Base-by-base conservation (phyloP, 768 basidiomycete species). In the Russula abietina region DNA sequence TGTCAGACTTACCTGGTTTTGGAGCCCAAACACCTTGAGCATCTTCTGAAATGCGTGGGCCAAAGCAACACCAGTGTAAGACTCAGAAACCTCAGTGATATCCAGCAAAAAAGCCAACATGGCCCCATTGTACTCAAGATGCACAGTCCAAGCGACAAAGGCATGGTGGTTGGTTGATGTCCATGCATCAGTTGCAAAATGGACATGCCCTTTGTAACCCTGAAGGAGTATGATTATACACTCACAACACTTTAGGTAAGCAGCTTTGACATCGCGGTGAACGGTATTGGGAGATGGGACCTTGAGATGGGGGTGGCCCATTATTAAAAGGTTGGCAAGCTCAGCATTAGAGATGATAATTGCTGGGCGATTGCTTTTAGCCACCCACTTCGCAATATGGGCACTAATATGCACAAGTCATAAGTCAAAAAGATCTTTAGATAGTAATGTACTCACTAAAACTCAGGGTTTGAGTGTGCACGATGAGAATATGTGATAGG, bases 181-280 rank as follows among this genome's bases (percentile, higher is more conserved):
- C 77, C 76, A 79, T 0, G 69, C 69, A 62, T 79, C 75, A 0
- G 73, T 75, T 0, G 68, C 69, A 60, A 77, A 75, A 50, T 64
- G 52, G 11, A 53, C 2, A 1, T 2, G 11, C 12, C 52, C 52
- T 1, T 10, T 12, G 33, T 53, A 36, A 5, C 38, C 36, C 4
- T 38, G 30, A n/a, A 33, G 51, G 6, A 49, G 48, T 2, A 2
- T 49, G 11, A 12, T 4, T 49, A 75, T 8, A 77, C 45, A 2
- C 60, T 49, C 1, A 74, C 73, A 0, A 71, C 62, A 62, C 75
- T 67, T 19, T 69, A 67, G 73, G 74, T 55, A 41, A 65, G 56
- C 28, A 41, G 26, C 11, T 70, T 69, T 24, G 69, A 67, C 17
- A 79, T 65, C 6, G 61, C 46, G 22, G 67, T 36, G 0, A 41